A percentile compares a stretch with the other conserved stretches of the same genome.
These are phyloP conservation scores for Gossypium aridum DNA, from an alignment of 441 rosid species.

Conservation along the genomic window DNA sequence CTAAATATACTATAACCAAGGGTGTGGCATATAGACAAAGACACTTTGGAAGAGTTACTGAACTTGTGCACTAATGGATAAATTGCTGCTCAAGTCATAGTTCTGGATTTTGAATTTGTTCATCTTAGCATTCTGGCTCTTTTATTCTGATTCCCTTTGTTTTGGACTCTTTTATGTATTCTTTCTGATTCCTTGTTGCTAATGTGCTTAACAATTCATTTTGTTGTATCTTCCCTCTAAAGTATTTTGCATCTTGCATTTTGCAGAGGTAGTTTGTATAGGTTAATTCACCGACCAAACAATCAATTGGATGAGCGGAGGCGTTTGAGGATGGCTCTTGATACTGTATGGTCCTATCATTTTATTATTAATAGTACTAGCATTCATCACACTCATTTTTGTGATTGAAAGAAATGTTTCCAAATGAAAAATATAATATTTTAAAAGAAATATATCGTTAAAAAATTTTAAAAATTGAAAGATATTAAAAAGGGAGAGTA, in stretches of 20 bases:
- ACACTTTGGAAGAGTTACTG: neutral
- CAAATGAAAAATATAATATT: neutral
- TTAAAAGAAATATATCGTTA: neutral
- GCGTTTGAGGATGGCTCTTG: slow-evolving; percentile 93
- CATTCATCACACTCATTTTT: neutral
- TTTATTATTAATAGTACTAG: neutral
- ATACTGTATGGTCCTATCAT: slow-evolving; percentile 54
- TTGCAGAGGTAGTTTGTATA: slow-evolving; percentile 97
- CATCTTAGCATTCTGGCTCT: neutral
- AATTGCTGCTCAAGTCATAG: neutral
- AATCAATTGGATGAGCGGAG: slow-evolving; percentile 89
- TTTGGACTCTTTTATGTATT: neutral
- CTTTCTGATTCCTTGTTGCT: neutral
- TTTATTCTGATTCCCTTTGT: neutral
- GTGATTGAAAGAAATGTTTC: neutral
- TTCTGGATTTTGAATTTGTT: neutral
- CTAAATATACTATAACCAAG: neutral
- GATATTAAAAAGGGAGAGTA: neutral
- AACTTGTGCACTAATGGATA: neutral
- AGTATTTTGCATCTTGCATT: slow-evolving; percentile 16
- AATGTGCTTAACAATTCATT: neutral
- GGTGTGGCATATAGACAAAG: neutral
- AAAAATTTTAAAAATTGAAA: neutral
- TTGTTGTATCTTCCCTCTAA: neutral
- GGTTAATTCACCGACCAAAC: slow-evolving; percentile 85